Evolutionary conservation across 305 asterid species (phyloP), one percentile per base, ranked within the genome.

Genomic region (Solanum aculeatissimum): DNA sequence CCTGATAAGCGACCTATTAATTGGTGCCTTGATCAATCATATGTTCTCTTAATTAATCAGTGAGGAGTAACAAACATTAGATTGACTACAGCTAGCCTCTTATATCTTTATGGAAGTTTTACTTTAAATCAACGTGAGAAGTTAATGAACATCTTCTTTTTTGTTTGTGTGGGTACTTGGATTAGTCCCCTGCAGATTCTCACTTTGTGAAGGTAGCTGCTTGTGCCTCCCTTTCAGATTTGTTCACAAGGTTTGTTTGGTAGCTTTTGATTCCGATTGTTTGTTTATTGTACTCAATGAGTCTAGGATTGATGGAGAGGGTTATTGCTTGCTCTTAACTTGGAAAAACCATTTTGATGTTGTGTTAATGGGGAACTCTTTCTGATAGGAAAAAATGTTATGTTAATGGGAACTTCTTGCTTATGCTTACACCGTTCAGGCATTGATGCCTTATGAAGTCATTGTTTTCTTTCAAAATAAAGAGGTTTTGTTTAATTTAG

Each of bases 221-320:
- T 62, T 96, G 95, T 91, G 97, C 97, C 47, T 90, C 98, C 51
- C 66, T 94, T 80, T 93, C 98, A 53, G 99, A 95, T 91, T 86
- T 93, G 88, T 84, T 95, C 83, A 93, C 92, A 84, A 94, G 99
- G 99, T 96, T 85, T 83, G 92, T 54, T 68, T 43, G 80, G 83
- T 81, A 49, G 27, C 65, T 60, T 66, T 86, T 69, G 49, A 71
- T 51, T 45, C 35, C 1, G 19, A 25, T 42, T 14, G 16, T 74
- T 74, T 74, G 53, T 54, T 74, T 38, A 53, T 65, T 51, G 23
- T 81, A 25, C 45, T 32, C 81, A 47, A 51, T 81, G 82, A 35
- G 45, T 60, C 78, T 29, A 29, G 65, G 68, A 12, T 57, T 79
- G 74, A 23, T 38, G 21, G 38, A 25, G 14, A 42, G 62, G 60